Conservation (phyloP, 805 yeast species). For the Clavispora santaluciae region DNA sequence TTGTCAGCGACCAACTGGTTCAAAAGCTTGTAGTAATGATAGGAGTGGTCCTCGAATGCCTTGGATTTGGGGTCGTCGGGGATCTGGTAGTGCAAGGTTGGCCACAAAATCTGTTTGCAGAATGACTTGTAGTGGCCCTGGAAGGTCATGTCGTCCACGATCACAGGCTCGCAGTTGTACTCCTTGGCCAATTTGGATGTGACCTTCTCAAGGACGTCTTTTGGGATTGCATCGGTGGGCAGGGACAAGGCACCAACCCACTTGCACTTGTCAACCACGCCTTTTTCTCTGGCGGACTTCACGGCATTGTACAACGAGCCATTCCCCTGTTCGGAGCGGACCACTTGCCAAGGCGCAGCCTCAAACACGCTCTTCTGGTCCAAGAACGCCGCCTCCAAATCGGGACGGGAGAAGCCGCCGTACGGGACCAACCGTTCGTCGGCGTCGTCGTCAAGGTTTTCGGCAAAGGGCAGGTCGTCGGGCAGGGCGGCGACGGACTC, state of each 20-base stretch:
- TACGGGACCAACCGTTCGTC: conserved; percentile 47
- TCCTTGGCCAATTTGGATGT: conserved; percentile 40
- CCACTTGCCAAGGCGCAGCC: conserved; percentile 69
- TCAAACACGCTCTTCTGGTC: conserved; percentile 45
- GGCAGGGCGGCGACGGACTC: neutral
- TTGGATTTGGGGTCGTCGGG: conserved; percentile 93
- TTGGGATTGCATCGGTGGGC: conserved; percentile 80
- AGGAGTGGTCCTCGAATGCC: conserved; percentile 93
- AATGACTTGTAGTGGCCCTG: conserved; percentile 89
- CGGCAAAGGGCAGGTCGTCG: conserved; percentile 8
- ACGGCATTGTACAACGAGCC: conserved; percentile 87
- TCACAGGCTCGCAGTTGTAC: conserved; percentile 60
- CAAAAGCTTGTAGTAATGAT: conserved; percentile 74
- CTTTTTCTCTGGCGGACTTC: conserved; percentile 44
- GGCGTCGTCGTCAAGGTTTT: conserved; percentile 13
- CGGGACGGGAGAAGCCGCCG: conserved; percentile 72
- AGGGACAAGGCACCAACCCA: conserved; percentile 95
- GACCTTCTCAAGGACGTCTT: conserved; percentile 50
- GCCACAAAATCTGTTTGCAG: conserved; percentile 95
- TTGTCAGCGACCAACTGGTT: conserved; percentile 79
- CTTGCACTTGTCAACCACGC: conserved; percentile 32
- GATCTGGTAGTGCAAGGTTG: conserved; percentile 86
- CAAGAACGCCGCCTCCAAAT: conserved; percentile 42
- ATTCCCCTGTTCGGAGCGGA: conserved; percentile 69
- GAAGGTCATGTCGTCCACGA: conserved; percentile 71